phyloP scores from a whole-genome alignment of 768 basidiomycete species.

The Tricholoma sp. region DNA sequence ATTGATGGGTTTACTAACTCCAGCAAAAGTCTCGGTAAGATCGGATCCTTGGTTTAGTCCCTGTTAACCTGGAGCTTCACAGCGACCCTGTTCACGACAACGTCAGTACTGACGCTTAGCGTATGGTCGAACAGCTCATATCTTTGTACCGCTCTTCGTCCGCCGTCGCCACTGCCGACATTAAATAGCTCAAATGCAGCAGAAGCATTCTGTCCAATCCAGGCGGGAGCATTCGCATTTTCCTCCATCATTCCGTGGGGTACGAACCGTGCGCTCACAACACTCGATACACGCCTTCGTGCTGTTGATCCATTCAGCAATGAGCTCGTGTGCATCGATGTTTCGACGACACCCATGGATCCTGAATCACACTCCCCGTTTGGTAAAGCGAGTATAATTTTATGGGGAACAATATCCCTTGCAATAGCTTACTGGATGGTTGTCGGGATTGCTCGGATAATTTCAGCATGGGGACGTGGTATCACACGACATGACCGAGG shows the following conservation, averaged over 20 bases:
- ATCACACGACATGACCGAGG: slow-evolving; percentile 53
- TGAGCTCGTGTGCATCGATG: slow-evolving; percentile 78
- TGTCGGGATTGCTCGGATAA: slow-evolving; percentile 74
- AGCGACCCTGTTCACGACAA: slow-evolving; percentile 87
- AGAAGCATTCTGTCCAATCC: slow-evolving; percentile 68
- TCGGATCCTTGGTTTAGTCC: slow-evolving; percentile 2
- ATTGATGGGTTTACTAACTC: slow-evolving; percentile 56
- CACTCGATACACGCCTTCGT: slow-evolving; percentile 77
- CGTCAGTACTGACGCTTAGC: slow-evolving; percentile 72
- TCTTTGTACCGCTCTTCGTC: slow-evolving; percentile 75
- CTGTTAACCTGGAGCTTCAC: slow-evolving; percentile 15
- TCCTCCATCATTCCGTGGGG: slow-evolving; percentile 68
- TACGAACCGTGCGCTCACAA: slow-evolving; percentile 67
- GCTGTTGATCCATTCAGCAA: slow-evolving; percentile 83
- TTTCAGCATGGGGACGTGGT: slow-evolving; percentile 82
- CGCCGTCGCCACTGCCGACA: slow-evolving; percentile 64
- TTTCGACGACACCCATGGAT: slow-evolving; percentile 71
- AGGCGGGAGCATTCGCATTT: slow-evolving; percentile 77
- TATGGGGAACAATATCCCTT: slow-evolving; percentile 71
- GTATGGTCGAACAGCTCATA: slow-evolving; percentile 67
- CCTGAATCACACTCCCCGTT: slow-evolving; percentile 57
- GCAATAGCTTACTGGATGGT: slow-evolving; percentile 78
- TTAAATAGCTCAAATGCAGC: slow-evolving; percentile 25
- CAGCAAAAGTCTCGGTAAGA: slow-evolving; percentile 65
- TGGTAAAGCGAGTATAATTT: slow-evolving; percentile 59